Evolutionary conservation across 129 eudicot genomes (phyloP).

Genomic region (Flaveria bidentis): DNA sequence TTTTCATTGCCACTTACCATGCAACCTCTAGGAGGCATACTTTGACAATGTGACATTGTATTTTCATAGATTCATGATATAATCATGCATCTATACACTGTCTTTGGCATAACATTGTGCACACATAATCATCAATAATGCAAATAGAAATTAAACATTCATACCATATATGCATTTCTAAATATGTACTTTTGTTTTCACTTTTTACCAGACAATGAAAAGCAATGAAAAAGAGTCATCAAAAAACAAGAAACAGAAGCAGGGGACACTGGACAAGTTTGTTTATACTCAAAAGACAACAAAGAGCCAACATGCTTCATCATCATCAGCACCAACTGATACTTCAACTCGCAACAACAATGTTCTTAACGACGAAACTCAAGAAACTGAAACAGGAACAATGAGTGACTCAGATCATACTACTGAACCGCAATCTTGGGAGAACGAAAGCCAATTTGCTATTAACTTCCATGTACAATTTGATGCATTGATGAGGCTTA

Average conservation of each 20-base stretch:
- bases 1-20: no score
- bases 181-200: constrained; percentile 12
- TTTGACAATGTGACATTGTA: neutral
- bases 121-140: neutral
- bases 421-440: neutral
- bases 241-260: constrained; percentile 14
- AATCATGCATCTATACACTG: neutral
- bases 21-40: no score
- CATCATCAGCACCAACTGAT: neutral
- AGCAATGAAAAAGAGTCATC: constrained; percentile 10
- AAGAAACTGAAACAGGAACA: neutral
- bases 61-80: neutral
- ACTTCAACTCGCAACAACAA: neutral
- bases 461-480: neutral
- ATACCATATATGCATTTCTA: neutral
- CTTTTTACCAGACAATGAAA: neutral
- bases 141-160: no score
- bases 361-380: neutral
- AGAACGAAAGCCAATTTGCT: constrained; percentile 1
- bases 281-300: neutral
- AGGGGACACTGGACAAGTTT: constrained; percentile 6
- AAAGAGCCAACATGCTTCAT: neutral
- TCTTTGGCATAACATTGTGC: neutral
- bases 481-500: neutral
- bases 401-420: neutral